A percentile compares a stretch with the other conserved stretches of the same genome.
These are phyloP conservation scores for Alternaria brassicae DNA, from an alignment of 2,329 filamentous ascomycete species.

Conservation along the genomic window DNA sequence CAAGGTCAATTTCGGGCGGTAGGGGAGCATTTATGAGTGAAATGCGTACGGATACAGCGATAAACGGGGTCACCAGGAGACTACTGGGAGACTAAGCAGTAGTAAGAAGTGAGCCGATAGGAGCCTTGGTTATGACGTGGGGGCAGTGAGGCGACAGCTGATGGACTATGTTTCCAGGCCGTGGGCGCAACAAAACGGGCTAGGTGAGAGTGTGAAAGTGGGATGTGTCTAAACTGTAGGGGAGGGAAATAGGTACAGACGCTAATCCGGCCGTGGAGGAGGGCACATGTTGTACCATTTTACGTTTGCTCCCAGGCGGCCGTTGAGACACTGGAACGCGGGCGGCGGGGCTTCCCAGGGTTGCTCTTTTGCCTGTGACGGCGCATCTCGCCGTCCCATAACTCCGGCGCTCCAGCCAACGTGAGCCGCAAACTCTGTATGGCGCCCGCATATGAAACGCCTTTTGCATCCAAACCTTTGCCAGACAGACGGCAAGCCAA, in stretches of 20 bases:
- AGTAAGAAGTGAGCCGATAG: constrained; percentile 21
- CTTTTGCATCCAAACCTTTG: constrained; percentile 19
- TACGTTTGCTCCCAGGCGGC: constrained; percentile 1
- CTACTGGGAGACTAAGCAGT: constrained; percentile 22
- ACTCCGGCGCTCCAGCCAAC: constrained; percentile 3
- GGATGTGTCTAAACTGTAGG: background rate
- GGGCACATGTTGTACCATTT: constrained; percentile 11
- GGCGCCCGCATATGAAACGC: constrained; percentile 22
- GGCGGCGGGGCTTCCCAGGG: constrained; percentile 14
- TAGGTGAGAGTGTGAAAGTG: background rate
- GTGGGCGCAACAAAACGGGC: background rate
- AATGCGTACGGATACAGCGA: constrained; percentile 24
- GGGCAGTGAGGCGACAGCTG: constrained; percentile 25
- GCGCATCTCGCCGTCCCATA: constrained; percentile 8
- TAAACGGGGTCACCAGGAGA: constrained; percentile 22
- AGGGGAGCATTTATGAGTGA: constrained; percentile 21
- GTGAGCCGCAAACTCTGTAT: constrained; percentile 16
- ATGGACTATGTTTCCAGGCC: constrained; percentile 2
- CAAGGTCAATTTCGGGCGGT: constrained; percentile 26
- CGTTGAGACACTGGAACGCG: constrained; percentile 12
- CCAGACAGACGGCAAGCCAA: constrained; percentile 12
- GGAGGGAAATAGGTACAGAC: background rate
- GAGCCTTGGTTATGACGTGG: constrained; percentile 23
- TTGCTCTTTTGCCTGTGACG: background rate
- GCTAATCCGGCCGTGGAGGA: background rate